These are phyloP conservation scores for Lentinula detonsa DNA, from an alignment of 768 basidiomycete species.

Conservation along the genomic window DNA sequence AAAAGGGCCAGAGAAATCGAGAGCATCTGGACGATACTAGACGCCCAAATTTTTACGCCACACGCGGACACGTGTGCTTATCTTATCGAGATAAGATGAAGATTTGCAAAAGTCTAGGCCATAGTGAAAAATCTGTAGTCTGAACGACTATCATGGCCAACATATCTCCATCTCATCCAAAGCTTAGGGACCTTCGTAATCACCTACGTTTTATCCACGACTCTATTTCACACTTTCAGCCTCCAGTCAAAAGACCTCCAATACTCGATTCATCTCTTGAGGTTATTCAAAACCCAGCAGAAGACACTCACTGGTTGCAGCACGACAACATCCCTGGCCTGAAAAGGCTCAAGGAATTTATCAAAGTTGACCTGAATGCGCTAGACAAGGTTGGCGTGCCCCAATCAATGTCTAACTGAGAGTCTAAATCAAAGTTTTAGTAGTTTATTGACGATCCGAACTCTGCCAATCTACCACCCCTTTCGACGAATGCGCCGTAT, in stretches of 20 bases:
- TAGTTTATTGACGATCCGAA: slow-evolving; percentile 56
- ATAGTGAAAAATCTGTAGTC: background rate
- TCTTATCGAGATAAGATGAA: too few relatives aligned
- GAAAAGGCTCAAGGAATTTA: slow-evolving; percentile 38
- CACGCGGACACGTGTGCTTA: background rate
- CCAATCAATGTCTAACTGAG: background rate
- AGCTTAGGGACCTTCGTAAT: background rate
- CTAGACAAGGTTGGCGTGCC: slow-evolving; percentile 33
- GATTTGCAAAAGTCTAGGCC: background rate
- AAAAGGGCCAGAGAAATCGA: background rate
- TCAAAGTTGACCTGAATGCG: slow-evolving; percentile 38
- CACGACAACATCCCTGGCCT: slow-evolving; percentile 39
- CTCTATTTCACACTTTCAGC: slow-evolving; percentile 8
- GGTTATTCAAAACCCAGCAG: slow-evolving; percentile 20
- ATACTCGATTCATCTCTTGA: slow-evolving; percentile 42
- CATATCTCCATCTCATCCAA: background rate
- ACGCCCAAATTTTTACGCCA: background rate
- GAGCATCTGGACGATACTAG: background rate
- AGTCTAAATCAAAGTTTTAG: slow-evolving; percentile 23
- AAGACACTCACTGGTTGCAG: slow-evolving; percentile 36
- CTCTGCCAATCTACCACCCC: slow-evolving; percentile 36
- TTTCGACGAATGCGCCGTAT: slow-evolving; percentile 75
- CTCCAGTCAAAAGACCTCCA: slow-evolving; percentile 16
- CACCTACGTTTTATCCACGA: slow-evolving; percentile 6
- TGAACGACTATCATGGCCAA: background rate